A percentile compares a stretch with the other conserved stretches of the same genome.
Conservation (phyloP, 2,329 filamentous ascomycete species). For the Colletotrichum euphorbiae region DNA sequence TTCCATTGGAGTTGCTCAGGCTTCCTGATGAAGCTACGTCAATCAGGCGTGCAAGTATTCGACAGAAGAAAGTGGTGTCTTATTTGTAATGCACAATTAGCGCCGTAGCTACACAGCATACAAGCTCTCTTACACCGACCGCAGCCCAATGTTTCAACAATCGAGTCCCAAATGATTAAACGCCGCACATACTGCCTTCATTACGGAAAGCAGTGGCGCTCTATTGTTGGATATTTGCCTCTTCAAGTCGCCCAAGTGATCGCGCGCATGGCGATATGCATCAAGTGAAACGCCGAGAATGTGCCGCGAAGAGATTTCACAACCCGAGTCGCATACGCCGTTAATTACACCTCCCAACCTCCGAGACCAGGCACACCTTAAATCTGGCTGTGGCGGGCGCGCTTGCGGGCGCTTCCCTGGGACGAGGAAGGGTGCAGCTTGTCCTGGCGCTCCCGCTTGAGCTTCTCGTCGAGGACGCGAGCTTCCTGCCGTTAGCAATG, state of each 20-base stretch:
- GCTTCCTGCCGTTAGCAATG: conserved; percentile 53
- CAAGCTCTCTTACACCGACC: neutral
- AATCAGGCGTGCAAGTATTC: neutral
- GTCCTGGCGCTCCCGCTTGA: conserved; percentile 71
- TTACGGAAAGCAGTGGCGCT: neutral
- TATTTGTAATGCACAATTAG: neutral
- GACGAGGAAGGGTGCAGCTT: conserved; percentile 64
- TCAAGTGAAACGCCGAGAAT: neutral
- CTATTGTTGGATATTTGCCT: neutral
- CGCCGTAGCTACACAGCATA: neutral
- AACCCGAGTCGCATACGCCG: neutral
- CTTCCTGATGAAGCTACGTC: neutral
- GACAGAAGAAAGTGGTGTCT: neutral
- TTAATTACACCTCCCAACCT: neutral
- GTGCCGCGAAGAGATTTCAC: neutral
- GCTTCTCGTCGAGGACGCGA: conserved; percentile 73
- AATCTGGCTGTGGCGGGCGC: conserved; percentile 62
- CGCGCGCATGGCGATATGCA: neutral
- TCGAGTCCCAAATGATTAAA: neutral
- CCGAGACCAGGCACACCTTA: neutral
- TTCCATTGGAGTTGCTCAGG: too few relatives aligned
- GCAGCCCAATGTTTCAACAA: neutral
- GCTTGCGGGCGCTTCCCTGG: conserved; percentile 65
- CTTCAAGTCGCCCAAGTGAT: neutral
- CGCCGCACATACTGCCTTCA: neutral